Evolutionary conservation across 805 yeast genomes (phyloP).

Genomic region (Suhomyces canberraensis): DNA sequence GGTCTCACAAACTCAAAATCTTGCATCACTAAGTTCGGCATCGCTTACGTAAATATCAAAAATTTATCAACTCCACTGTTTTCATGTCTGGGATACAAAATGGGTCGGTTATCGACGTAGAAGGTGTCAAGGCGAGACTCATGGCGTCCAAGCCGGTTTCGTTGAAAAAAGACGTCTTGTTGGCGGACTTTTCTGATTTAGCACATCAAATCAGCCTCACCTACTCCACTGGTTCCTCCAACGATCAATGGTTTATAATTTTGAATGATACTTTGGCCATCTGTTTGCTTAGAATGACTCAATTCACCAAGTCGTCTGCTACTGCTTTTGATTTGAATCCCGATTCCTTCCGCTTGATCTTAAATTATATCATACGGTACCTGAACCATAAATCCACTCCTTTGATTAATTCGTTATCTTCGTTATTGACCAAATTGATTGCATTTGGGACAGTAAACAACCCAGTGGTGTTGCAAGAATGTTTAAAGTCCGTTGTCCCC

Average conservation of each 20-base stretch:
- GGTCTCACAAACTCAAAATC: too few relatives aligned
- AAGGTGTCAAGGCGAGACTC: conserved; percentile 1
- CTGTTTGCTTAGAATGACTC: conserved; percentile 59
- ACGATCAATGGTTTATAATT: conserved; percentile 12
- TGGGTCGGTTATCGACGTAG: neutral
- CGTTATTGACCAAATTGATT: conserved; percentile 54
- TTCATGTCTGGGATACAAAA: conserved; percentile 3
- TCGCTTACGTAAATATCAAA: neutral
- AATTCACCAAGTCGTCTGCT: conserved; percentile 19
- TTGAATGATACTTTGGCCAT: conserved; percentile 55
- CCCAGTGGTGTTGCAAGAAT: neutral
- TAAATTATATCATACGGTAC: conserved; percentile 58
- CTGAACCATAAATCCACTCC: conserved; percentile 74
- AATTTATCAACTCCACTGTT: neutral
- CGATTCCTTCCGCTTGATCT: conserved; percentile 30
- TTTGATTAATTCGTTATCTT: conserved; percentile 63
- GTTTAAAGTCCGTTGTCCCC: neutral
- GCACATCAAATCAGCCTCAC: conserved; percentile 1
- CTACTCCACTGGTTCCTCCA: conserved; percentile 3
- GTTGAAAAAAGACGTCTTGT: neutral
- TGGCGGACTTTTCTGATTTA: conserved; percentile 1
- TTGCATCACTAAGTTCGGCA: too few relatives aligned
- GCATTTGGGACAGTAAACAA: conserved; percentile 26
- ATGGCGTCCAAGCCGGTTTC: conserved; percentile 1
- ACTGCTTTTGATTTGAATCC: conserved; percentile 10